Evolutionary conservation across 169 alveolate species (phyloP), one percentile per base, ranked within the genome.

Genomic region (Plasmodium blacklocki): DNA sequence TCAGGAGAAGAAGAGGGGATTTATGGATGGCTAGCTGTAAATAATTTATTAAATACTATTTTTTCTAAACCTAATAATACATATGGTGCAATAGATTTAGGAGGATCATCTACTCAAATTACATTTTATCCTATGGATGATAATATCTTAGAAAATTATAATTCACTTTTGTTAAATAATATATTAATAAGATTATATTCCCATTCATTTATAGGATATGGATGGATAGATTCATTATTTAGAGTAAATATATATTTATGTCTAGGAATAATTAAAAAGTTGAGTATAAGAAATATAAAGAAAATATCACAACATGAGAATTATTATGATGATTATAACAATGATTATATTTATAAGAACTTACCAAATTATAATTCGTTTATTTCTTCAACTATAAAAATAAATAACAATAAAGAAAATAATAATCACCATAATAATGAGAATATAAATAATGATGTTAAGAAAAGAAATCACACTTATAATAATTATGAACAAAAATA

Each of bases 1-100:
- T 56, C 29, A 2, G 64, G 64, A 12, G 64, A 56, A 14, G 64
- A 56, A 14, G 64, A 56, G 3, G 64, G 64, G 2, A 56, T 56
- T 12, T 56, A 56, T 56, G 64, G 64, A 18, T 56, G 64, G 64
- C 23, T 56, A 56, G 18, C 64, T 12, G 64, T 56, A 15, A 56
- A 56, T 56, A 56, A 56, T 56, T 15, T 21, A 12, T 56, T 56
- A 56, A 56, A 56, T 56, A 12, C 23, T 18, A 56, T 56, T 56
- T 56, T 56, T 56, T 56, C 29, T 6, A 56, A 56, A 56, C 23
- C 64, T 56, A 18, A 15, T 56, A 21, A 56, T 18, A 56, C 29
- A 18, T 56, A 18, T 14, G 64, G 64, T 56, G 64, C 64, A 56
- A 14, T 56, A 56, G 64, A 56, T 14, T 56, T 56, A 56, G 64